Base-by-base conservation (phyloP, 164 flowering plant genomes). In the Magnolia sinica region DNA sequence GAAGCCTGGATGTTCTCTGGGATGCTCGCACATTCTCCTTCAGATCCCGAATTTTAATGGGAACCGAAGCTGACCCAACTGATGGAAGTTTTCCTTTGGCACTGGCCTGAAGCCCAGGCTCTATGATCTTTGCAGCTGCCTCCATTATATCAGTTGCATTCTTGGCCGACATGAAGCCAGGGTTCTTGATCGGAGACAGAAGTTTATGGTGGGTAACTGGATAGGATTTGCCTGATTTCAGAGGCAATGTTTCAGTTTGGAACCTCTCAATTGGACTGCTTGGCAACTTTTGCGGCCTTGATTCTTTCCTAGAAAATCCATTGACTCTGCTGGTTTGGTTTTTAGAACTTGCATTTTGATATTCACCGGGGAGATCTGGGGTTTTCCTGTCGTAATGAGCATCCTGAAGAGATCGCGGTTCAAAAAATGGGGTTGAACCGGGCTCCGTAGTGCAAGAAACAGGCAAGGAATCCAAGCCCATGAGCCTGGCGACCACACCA, bases 401-500 rank as follows among this genome's bases (percentile, higher is more conserved):
- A 55, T 87, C 87, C 16, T 52, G 84, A 76, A 89, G 85, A 68
- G 97, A 90, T 52, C 77, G 87, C 23, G 89, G 63, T 11, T 87
- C 90, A 72, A 81, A 88, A 79, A 84, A 77, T 2, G 97, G 96
- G 76, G 87, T 87, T 55, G 87, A 81, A 66, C 84, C 81, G 31
- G 96, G 85, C 70, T 93, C 97, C 2, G 78, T 37, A 68, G 68
- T 68, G 78, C 64, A 81, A 20, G 89, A 80, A 63, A 91, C 81
- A n/a, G 99, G 99, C 84, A 95, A 78, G 8, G 94, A 87, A 74
- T 95, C 97, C 81, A 95, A 83, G 68, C 99, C 99, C 99, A 96
- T 96, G 67, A 96, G 97, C 83, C 95, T 85, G 19, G 98, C 99
- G 8, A 96, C 98, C 13, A 94, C 98, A 13, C 92, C 82, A 18